Evolutionary conservation across 2,329 filamentous ascomycete genomes (phyloP).

Genomic region (Fusarium fracticaudum): DNA sequence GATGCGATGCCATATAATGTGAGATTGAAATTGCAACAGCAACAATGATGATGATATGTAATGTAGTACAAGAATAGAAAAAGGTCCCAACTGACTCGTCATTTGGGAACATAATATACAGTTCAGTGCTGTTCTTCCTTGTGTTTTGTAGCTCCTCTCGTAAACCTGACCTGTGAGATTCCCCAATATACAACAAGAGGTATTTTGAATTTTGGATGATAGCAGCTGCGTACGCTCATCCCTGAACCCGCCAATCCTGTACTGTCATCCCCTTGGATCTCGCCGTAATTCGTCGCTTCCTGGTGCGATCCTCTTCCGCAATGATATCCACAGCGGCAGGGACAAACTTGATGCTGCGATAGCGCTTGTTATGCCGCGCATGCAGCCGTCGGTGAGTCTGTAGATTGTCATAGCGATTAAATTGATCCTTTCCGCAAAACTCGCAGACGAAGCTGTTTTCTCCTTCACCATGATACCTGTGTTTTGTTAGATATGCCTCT

Average conservation of each 20-base stretch:
- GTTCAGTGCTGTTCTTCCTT: not conserved
- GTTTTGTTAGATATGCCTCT: not conserved
- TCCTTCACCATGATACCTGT: conserved; percentile 49
- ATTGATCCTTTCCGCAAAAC: conserved; percentile 54
- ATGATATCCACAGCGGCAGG: conserved; percentile 50
- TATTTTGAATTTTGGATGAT: not conserved
- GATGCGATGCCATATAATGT: too few relatives aligned
- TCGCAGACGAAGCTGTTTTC: conserved; percentile 52
- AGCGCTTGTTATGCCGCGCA: conserved; percentile 49
- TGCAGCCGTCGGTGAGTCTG: conserved; percentile 54
- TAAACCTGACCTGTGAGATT: not conserved
- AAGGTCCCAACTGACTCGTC: not conserved
- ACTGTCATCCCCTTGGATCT: conserved; percentile 38
- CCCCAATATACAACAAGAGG: not conserved
- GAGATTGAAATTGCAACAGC: not conserved
- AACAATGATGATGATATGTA: too few relatives aligned
- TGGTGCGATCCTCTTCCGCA: conserved; percentile 49
- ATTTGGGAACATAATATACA: not conserved
- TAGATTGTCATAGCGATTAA: conserved; percentile 53
- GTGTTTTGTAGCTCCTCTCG: not conserved
- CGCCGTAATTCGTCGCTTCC: conserved; percentile 48
- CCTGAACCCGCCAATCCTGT: not conserved
- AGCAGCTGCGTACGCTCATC: not conserved
- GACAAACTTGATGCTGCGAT: conserved; percentile 52
- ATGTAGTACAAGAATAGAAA: not conserved